These are phyloP conservation scores for Verbena officinalis DNA, from an alignment of 257 asterid genomes.

Conservation along the genomic window DNA sequence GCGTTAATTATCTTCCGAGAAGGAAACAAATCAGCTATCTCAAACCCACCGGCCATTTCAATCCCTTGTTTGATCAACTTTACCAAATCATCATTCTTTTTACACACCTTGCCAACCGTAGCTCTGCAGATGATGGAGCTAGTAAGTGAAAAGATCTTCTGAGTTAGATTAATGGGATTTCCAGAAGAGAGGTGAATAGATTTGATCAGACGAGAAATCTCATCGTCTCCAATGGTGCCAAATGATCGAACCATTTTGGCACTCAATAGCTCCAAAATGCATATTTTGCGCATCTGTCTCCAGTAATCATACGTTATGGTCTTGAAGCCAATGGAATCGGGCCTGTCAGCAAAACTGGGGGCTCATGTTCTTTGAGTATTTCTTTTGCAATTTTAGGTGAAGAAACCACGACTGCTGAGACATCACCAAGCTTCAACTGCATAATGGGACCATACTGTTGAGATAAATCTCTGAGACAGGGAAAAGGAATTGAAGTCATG, in stretches of 20 bases:
- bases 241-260: slow-evolving; percentile 25
- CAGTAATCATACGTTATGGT: slow-evolving; percentile 27
- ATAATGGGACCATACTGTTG: slow-evolving; percentile 21
- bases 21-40: slow-evolving; percentile 35
- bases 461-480: slow-evolving; percentile 22
- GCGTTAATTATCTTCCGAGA: slow-evolving; percentile 15
- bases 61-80: slow-evolving; percentile 19
- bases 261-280: slow-evolving; percentile 26
- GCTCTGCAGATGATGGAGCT: slow-evolving; percentile 20
- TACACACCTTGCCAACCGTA: slow-evolving; percentile 16
- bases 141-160: not conserved
- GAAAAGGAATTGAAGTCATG: slow-evolving; percentile 4
- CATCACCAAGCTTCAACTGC: slow-evolving; percentile 22
- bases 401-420: slow-evolving; percentile 13
- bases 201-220: slow-evolving; percentile 9
- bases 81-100: not conserved
- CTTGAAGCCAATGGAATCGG: not conserved
- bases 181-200: not conserved
- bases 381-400: slow-evolving; percentile 19
- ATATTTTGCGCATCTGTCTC: slow-evolving; percentile 23
- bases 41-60: slow-evolving; percentile 14
- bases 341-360: slow-evolving; percentile 16
- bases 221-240: slow-evolving; percentile 24
- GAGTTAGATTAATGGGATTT: slow-evolving; percentile 1
- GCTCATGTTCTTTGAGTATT: slow-evolving; percentile 11